Conservation (phyloP, 129 eudicot genomes). For the Tanacetum coccineum region DNA sequence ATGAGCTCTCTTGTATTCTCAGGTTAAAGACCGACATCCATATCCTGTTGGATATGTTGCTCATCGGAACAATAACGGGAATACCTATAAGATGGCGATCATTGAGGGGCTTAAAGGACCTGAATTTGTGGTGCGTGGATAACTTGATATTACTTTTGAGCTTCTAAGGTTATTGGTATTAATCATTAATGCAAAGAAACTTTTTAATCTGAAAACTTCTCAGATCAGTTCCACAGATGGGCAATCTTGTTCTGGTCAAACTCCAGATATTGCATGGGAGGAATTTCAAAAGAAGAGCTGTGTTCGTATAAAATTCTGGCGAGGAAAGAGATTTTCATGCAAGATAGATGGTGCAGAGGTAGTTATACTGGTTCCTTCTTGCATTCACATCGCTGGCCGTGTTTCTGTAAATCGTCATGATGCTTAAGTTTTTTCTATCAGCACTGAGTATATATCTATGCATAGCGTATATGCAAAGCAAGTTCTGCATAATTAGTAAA, state of each 20-base stretch:
- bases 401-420: constrained; percentile 10
- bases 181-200: constrained; percentile 8
- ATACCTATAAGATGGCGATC: constrained; percentile 73
- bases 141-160: constrained; percentile 1
- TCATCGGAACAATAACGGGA: constrained; percentile 53
- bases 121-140: constrained; percentile 61
- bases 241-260: constrained; percentile 74
- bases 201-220: constrained; percentile 16
- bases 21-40: constrained; percentile 96
- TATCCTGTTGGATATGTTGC: constrained; percentile 91
- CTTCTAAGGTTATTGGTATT: constrained; percentile 10
- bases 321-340: constrained; percentile 82
- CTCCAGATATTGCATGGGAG: constrained; percentile 96
- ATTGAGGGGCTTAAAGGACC: constrained; percentile 91
- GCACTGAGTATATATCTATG: constrained; percentile 9
- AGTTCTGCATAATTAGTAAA: not conserved
- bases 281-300: constrained; percentile 72
- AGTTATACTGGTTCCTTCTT: constrained; percentile 20
- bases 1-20: constrained; percentile 24
- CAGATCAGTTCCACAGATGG: constrained; percentile 82
- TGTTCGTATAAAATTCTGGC: constrained; percentile 52
- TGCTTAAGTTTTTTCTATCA: constrained; percentile 1
- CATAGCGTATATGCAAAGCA: not conserved
- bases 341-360: constrained; percentile 97
- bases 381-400: constrained; percentile 12